A percentile compares a stretch with the other conserved stretches of the same genome.
phyloP scores from a whole-genome alignment of 495 filamentous ascomycete species.

The Aspergillus hancockii region DNA sequence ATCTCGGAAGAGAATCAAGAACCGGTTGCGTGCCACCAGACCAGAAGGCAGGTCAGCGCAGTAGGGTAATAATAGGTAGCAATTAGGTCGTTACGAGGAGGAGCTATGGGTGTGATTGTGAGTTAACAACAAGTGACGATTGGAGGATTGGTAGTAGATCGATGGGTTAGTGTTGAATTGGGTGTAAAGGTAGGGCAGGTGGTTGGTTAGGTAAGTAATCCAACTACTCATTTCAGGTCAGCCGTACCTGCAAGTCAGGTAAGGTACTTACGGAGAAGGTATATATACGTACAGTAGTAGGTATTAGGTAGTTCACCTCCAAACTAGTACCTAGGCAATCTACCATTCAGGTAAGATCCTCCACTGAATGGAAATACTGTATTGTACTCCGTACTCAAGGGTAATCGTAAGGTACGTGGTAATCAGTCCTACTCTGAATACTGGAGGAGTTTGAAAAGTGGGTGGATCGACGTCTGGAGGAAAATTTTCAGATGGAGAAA shows the following conservation, averaged over 20 bases:
- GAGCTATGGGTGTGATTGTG: neutral
- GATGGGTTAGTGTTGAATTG: slow-evolving; percentile 1
- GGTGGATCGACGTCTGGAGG: slow-evolving; percentile 1
- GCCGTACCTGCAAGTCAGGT: neutral
- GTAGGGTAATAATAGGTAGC: neutral
- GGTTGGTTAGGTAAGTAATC: slow-evolving; percentile 5
- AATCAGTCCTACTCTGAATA: no score
- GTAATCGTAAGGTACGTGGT: neutral
- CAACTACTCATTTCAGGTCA: neutral
- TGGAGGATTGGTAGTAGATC: slow-evolving; percentile 7
- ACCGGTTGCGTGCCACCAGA: slow-evolving; percentile 11
- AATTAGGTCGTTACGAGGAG: slow-evolving; percentile 3
- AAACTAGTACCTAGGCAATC: neutral
- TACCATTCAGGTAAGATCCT: neutral
- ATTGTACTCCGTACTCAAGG: neutral
- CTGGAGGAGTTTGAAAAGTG: neutral
- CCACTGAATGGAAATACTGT: neutral
- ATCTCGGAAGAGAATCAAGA: slow-evolving; percentile 23
- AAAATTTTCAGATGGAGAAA: neutral
- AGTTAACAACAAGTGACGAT: neutral
- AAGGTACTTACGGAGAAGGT: slow-evolving; percentile 1
- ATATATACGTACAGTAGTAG: neutral
- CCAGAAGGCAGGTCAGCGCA: neutral
- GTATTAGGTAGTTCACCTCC: no score
- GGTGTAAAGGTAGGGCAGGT: slow-evolving; percentile 4